Percentiles rank a stretch among this genome's conserved stretches.
Evolutionary conservation across 2,329 filamentous ascomycete genomes (phyloP).

Genomic region (Orbilia oligospora): DNA sequence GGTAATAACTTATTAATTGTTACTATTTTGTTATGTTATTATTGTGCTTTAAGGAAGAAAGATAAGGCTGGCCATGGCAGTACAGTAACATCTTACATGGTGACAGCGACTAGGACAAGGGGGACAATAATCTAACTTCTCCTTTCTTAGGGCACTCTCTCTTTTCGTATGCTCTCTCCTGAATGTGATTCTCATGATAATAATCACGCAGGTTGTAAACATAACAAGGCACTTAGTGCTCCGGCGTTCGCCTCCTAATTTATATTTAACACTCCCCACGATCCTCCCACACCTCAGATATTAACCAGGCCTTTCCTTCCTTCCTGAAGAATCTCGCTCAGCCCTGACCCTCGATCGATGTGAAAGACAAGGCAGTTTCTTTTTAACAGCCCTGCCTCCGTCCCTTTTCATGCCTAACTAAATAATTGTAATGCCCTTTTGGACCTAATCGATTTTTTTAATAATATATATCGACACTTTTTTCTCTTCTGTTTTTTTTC

Average conservation of each 20-base stretch:
- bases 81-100: slow-evolving; percentile 45
- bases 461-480: slow-evolving; percentile 44
- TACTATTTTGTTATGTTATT: slow-evolving; percentile 23
- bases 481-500: slow-evolving; percentile 38
- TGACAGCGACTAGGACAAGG: slow-evolving; percentile 50
- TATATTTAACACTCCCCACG: slow-evolving; percentile 60
- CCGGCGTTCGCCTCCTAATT: slow-evolving; percentile 59
- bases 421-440: slow-evolving; percentile 58
- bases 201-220: slow-evolving; percentile 57
- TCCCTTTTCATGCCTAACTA: slow-evolving; percentile 45
- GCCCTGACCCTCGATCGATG: slow-evolving; percentile 56
- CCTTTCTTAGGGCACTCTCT: slow-evolving; percentile 53
- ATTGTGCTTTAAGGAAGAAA: slow-evolving; percentile 14
- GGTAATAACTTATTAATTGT: slow-evolving; percentile 17
- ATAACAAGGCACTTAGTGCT: slow-evolving; percentile 38
- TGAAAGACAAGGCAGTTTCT: slow-evolving; percentile 59
- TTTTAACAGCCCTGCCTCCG: slow-evolving; percentile 18
- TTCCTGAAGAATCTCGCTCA: slow-evolving; percentile 54
- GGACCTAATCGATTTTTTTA: slow-evolving; percentile 30
- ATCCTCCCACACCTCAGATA: slow-evolving; percentile 56
- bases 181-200: slow-evolving; percentile 59
- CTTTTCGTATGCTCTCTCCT: slow-evolving; percentile 53
- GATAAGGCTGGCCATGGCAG: slow-evolving; percentile 48
- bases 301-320: slow-evolving; percentile 45
- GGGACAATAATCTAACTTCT: slow-evolving; percentile 51